A percentile compares a stretch with the other conserved stretches of the same genome.
phyloP scores from a whole-genome alignment of 495 filamentous ascomycete species.

The Polyplosphaeria fusca region DNA sequence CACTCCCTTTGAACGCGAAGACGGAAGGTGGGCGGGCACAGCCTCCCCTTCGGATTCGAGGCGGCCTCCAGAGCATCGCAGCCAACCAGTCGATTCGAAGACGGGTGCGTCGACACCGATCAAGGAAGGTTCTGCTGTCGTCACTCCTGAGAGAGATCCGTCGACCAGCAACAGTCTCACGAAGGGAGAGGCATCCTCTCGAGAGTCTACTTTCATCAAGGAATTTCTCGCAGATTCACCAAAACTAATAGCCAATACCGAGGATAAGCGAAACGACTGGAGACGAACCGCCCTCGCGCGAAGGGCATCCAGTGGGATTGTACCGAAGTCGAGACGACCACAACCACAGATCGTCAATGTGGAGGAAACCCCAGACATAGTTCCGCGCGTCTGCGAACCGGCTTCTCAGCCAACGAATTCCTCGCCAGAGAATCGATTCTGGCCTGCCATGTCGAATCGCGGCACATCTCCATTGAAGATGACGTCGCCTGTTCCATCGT shows the following conservation, averaged over 20 bases:
- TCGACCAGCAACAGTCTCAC: no score
- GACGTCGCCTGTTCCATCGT: background rate
- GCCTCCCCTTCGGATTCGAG: no score
- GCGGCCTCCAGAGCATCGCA: no score
- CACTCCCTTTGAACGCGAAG: no score
- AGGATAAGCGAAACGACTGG: conserved; percentile 4
- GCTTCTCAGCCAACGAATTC: no score
- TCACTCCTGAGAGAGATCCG: no score
- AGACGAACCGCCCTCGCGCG: conserved; percentile 12
- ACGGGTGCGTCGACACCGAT: no score
- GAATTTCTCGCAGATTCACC: conserved; percentile 9
- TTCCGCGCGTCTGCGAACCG: no score
- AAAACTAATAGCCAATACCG: background rate
- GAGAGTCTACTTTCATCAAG: conserved; percentile 14
- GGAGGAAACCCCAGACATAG: no score
- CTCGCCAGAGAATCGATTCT: background rate
- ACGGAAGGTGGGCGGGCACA: no score
- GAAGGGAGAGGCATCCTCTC: background rate
- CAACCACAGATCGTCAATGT: background rate
- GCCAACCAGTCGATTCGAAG: no score
- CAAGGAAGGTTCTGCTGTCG: no score
- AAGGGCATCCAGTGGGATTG: background rate
- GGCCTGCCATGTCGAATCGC: conserved; percentile 7
- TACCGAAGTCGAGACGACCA: background rate
- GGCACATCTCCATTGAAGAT: background rate